A percentile compares a stretch with the other conserved stretches of the same genome.
Evolutionary conservation across 352 stramenopile species (phyloP).

Genomic region (Phytopythium helicoides): DNA sequence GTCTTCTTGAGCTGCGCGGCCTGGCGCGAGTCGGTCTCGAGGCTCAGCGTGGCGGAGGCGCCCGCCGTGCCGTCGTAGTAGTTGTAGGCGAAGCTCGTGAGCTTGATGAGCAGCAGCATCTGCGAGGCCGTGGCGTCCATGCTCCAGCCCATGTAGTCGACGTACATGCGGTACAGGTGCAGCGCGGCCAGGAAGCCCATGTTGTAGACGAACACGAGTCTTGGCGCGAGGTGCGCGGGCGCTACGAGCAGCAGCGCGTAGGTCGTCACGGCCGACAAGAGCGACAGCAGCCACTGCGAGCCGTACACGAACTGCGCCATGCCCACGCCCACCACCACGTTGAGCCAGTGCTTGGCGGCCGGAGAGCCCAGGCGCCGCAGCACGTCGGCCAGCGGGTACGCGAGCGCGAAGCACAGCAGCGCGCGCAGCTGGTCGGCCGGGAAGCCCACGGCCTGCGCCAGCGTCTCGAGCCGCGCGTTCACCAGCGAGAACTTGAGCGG

Average conservation of each 20-base stretch:
- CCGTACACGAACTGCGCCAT: constrained; percentile 94
- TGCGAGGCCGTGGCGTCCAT: constrained; percentile 86
- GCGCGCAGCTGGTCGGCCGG: constrained; percentile 75
- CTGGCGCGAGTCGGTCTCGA: constrained; percentile 5
- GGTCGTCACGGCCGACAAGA: constrained; percentile 88
- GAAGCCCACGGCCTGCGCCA: constrained; percentile 42
- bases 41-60: constrained; percentile 40
- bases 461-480: constrained; percentile 40
- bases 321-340: constrained; percentile 89
- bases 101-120: constrained; percentile 96
- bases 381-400: constrained; percentile 91
- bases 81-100: too few species aligned
- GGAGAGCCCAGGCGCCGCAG: constrained; percentile 84
- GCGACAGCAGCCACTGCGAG: constrained; percentile 93
- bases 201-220: constrained; percentile 93
- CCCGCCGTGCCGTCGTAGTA: too few species aligned
- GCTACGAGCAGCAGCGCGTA: constrained; percentile 87
- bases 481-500: constrained; percentile 51
- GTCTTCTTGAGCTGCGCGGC: constrained; percentile 20
- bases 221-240: constrained; percentile 51
- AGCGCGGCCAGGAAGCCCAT: constrained; percentile 91
- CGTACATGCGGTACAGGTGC: constrained; percentile 95
- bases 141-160: constrained; percentile 94
- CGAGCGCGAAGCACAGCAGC: constrained; percentile 90
- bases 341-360: constrained; percentile 91